A percentile compares a stretch with the other conserved stretches of the same genome.
Conservation (phyloP, 208 protist species). For the Phytomonas sp. region DNA sequence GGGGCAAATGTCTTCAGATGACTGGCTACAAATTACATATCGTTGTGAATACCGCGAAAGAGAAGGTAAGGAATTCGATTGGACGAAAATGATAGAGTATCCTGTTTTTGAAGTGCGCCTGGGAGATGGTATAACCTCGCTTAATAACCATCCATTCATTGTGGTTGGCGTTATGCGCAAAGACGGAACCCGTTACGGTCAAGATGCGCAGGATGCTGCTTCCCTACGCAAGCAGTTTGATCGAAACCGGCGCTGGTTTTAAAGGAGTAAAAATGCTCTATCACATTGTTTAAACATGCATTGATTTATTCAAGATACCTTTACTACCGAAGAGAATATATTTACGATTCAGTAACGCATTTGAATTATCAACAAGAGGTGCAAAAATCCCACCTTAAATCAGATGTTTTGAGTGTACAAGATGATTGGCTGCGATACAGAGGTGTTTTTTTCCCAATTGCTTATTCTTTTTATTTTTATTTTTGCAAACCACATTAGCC, state of each 20-base stretch:
- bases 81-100: slow-evolving; percentile 72
- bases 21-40: slow-evolving; percentile 88
- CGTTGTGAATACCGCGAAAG: slow-evolving; percentile 76
- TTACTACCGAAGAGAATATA: background rate
- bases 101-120: slow-evolving; percentile 86
- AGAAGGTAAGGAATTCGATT: slow-evolving; percentile 39
- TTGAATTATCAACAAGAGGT: background rate
- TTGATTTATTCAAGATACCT: slow-evolving; percentile 2
- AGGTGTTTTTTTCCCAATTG: slow-evolving; percentile 1
- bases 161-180: slow-evolving; percentile 80
- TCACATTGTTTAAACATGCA: background rate
- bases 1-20: slow-evolving; percentile 85
- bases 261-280: slow-evolving; percentile 8
- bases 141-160: slow-evolving; percentile 79
- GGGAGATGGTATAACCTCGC: slow-evolving; percentile 60
- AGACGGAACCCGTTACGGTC: slow-evolving; percentile 86
- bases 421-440: background rate
- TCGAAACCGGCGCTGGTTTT: slow-evolving; percentile 74
- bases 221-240: slow-evolving; percentile 87
- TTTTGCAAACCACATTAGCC: background rate
- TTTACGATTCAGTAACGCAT: background rate
- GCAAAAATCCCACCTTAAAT: background rate
- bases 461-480: background rate
- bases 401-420: background rate
- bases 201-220: slow-evolving; percentile 83